Conservation (phyloP, 2,329 filamentous ascomycete genomes). For the Xylariaceae sp. region DNA sequence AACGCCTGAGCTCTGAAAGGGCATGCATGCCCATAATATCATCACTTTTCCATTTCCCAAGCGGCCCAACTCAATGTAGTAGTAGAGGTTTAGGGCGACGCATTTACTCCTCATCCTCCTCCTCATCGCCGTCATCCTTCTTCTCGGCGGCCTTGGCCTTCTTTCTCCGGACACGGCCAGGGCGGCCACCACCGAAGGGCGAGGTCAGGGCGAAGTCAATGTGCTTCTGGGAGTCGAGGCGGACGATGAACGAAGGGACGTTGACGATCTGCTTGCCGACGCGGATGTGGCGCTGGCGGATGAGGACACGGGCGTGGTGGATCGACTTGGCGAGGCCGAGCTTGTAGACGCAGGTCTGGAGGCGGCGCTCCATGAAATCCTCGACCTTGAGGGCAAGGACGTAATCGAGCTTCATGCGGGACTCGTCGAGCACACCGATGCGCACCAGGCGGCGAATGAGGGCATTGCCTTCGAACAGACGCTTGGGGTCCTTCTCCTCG, state of each 20-base stretch:
- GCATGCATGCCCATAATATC: slow-evolving; percentile 33
- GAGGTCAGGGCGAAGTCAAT: slow-evolving; percentile 98
- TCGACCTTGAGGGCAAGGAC: slow-evolving; percentile 98
- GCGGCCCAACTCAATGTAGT: slow-evolving; percentile 21
- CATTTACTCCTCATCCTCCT: slow-evolving; percentile 74
- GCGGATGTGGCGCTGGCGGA: slow-evolving; percentile 99
- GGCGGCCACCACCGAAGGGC: slow-evolving; percentile 94
- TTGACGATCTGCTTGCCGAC: slow-evolving; percentile 99
- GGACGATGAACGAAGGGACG: slow-evolving; percentile 98
- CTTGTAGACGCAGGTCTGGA: slow-evolving; percentile 99
- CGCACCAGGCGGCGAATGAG: slow-evolving; percentile 99
- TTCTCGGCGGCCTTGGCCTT: slow-evolving; percentile 96
- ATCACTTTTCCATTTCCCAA: slow-evolving; percentile 31
- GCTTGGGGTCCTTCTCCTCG: slow-evolving; percentile 99
- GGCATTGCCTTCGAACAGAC: slow-evolving; percentile 99
- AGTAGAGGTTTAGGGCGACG: slow-evolving; percentile 22
- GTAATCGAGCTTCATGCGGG: slow-evolving; percentile 99
- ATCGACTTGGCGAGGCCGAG: slow-evolving; percentile 99
- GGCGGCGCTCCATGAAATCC: slow-evolving; percentile 99
- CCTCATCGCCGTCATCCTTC: slow-evolving; percentile 72
- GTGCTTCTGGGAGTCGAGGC: slow-evolving; percentile 99
- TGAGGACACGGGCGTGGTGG: slow-evolving; percentile 99
- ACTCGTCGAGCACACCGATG: slow-evolving; percentile 99
- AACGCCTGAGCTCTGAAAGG: slow-evolving; percentile 49
- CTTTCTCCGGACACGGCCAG: slow-evolving; percentile 98